Conservation (phyloP, 805 yeast genomes). For the Isabelozyma gotoi region DNA sequence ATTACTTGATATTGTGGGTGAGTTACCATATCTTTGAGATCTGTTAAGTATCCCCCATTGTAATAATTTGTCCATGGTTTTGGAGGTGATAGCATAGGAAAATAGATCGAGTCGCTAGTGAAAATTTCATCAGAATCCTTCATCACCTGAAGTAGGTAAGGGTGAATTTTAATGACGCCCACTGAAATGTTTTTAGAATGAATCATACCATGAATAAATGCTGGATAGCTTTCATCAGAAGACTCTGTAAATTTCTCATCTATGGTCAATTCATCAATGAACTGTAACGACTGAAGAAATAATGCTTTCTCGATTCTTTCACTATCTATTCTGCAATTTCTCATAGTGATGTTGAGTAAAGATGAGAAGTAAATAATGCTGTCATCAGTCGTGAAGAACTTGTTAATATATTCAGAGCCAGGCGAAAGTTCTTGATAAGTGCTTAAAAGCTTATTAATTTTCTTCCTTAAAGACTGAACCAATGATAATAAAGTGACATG, state of each 20-base stretch:
- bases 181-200: not conserved
- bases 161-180: conserved; percentile 24
- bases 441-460: conserved; percentile 7
- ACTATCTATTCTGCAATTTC: conserved; percentile 9
- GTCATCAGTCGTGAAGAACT: not conserved
- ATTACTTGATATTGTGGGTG: conserved; percentile 14
- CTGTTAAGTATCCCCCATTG: conserved; percentile 34
- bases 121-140: conserved; percentile 8
- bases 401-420: not conserved
- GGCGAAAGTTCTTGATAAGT: not conserved
- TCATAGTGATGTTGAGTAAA: conserved; percentile 16
- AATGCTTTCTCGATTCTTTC: conserved; percentile 5
- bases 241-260: conserved; percentile 2
- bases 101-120: conserved; percentile 11
- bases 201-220: conserved; percentile 7
- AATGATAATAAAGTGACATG: conserved; percentile 15
- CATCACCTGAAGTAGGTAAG: conserved; percentile 16
- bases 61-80: conserved; percentile 31
- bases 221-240: conserved; percentile 6
- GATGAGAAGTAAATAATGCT: conserved; percentile 7
- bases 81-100: conserved; percentile 43
- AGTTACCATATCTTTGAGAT: conserved; percentile 22
- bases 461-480: conserved; percentile 10
- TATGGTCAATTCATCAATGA: conserved; percentile 3
- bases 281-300: conserved; percentile 4